phyloP scores from a whole-genome alignment of 2,329 filamentous ascomycete genomes.

The Cercospora canescens region DNA sequence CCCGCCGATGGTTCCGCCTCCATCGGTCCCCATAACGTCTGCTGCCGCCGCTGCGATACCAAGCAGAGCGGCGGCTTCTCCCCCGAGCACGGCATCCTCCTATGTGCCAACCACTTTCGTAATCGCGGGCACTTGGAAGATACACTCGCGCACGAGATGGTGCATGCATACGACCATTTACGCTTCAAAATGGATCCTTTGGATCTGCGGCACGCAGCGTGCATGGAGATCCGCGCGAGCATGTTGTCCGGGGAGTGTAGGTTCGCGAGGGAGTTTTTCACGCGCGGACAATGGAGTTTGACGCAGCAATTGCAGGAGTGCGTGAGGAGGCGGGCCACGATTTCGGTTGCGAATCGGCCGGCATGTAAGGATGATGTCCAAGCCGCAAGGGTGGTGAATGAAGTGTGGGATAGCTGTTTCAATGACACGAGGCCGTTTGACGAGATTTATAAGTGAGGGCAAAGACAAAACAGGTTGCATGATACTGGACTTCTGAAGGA shows the following conservation, averaged over 20 bases:
- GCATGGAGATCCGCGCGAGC: slow-evolving; percentile 92
- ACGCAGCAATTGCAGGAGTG: slow-evolving; percentile 94
- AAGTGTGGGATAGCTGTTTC: slow-evolving; percentile 99
- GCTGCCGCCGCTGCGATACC: slow-evolving; percentile 75
- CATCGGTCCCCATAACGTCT: slow-evolving; percentile 72
- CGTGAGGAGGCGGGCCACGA: slow-evolving; percentile 76
- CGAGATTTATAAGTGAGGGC: slow-evolving; percentile 77
- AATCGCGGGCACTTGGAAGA: slow-evolving; percentile 84
- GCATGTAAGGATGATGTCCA: slow-evolving; percentile 82
- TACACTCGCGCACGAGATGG: slow-evolving; percentile 94
- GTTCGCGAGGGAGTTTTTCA: slow-evolving; percentile 83
- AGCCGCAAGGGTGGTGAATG: slow-evolving; percentile 84
- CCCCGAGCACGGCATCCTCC: slow-evolving; percentile 79
- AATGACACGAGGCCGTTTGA: slow-evolving; percentile 92
- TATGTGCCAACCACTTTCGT: slow-evolving; percentile 89
- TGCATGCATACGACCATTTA: slow-evolving; percentile 92
- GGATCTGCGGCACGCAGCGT: slow-evolving; percentile 87
- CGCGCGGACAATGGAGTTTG: slow-evolving; percentile 79
- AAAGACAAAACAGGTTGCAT: background rate
- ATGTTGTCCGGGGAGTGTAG: slow-evolving; percentile 93
- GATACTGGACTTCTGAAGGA: background rate
- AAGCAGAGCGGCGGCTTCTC: slow-evolving; percentile 81
- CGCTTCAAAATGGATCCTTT: slow-evolving; percentile 85
- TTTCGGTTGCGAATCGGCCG: slow-evolving; percentile 76
- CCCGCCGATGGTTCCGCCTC: slow-evolving; percentile 50